A percentile compares a stretch with the other conserved stretches of the same genome.
phyloP scores from a whole-genome alignment of 345 rosid genomes.

The Eucalyptus polyanthemos region DNA sequence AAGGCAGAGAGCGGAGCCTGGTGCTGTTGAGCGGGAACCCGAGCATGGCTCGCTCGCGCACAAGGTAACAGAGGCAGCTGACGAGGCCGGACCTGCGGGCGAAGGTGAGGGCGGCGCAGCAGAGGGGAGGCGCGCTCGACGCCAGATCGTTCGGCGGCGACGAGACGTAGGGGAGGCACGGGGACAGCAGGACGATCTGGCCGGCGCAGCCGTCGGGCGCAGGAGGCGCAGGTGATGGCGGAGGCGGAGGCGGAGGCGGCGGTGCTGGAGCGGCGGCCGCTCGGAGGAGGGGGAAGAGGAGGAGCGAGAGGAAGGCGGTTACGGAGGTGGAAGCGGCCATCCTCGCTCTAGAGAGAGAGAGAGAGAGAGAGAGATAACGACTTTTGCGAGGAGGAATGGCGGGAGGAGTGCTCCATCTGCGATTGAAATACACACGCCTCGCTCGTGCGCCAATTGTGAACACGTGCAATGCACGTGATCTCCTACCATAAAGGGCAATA shows the following conservation, averaged over 20 bases:
- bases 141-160: constrained; percentile 48
- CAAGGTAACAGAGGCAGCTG: constrained; percentile 62
- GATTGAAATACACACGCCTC: neutral
- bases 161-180: constrained; percentile 67
- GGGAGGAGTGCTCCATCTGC: neutral
- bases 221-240: constrained; percentile 5
- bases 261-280: neutral
- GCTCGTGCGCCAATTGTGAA: neutral
- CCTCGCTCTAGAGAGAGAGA: neutral
- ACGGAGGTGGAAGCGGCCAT: neutral
- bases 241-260: neutral
- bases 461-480: neutral
- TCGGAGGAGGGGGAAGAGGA: neutral
- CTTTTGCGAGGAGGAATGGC: neutral
- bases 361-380: neutral
- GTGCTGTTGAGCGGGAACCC: constrained; percentile 69
- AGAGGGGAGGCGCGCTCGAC: constrained; percentile 16
- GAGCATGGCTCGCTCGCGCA: constrained; percentile 48
- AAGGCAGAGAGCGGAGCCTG: constrained; percentile 40
- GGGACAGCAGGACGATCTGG: constrained; percentile 56
- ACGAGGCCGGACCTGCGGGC: constrained; percentile 20
- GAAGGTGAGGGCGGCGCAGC: constrained; percentile 50
- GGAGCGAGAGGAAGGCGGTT: neutral
- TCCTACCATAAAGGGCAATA: neutral
- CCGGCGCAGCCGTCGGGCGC: constrained; percentile 24